Evolutionary conservation across 306 rosid genomes (phyloP).

Genomic region (Cotoneaster glaucophyllus): DNA sequence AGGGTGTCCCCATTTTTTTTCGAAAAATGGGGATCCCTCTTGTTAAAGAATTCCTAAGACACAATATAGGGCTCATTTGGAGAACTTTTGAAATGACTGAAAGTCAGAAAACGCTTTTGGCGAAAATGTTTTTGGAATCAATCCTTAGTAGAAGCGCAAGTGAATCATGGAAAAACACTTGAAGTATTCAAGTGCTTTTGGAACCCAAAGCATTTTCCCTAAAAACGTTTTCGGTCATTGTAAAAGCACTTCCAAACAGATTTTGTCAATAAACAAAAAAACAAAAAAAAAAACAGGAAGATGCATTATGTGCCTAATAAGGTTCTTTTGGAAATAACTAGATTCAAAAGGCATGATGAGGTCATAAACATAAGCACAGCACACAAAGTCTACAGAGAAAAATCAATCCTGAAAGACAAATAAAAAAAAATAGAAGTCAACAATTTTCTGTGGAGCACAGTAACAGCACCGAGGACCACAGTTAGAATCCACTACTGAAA

Average conservation of each 20-base stretch:
- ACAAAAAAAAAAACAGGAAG: not conserved
- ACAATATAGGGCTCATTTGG: not conserved
- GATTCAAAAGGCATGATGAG: constrained; percentile 9
- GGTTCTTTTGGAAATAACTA: constrained; percentile 9
- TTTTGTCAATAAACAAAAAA: not conserved
- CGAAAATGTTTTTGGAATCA: too few relatives aligned
- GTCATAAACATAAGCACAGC: constrained; percentile 1
- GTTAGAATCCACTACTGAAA: not conserved
- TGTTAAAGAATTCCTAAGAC: too few relatives aligned
- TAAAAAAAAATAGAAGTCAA: not conserved
- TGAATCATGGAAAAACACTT: too few relatives aligned
- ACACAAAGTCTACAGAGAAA: constrained; percentile 11
- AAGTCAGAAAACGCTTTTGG: too few relatives aligned
- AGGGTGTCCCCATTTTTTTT: too few relatives aligned
- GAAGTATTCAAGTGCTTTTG: too few relatives aligned
- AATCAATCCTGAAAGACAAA: constrained; percentile 8
- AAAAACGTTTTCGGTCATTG: fast-evolving
- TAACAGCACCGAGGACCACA: constrained; percentile 15
- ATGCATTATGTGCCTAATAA: constrained; percentile 12
- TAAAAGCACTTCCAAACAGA: fast-evolving
- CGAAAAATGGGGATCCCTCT: too few relatives aligned
- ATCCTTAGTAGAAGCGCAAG: too few relatives aligned
- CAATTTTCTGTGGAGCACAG: not conserved
- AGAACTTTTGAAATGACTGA: too few relatives aligned
- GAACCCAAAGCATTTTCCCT: too few relatives aligned